Conservation (phyloP, 1,284 basidiomycete species). For the Schizophyllum commune region DNA sequence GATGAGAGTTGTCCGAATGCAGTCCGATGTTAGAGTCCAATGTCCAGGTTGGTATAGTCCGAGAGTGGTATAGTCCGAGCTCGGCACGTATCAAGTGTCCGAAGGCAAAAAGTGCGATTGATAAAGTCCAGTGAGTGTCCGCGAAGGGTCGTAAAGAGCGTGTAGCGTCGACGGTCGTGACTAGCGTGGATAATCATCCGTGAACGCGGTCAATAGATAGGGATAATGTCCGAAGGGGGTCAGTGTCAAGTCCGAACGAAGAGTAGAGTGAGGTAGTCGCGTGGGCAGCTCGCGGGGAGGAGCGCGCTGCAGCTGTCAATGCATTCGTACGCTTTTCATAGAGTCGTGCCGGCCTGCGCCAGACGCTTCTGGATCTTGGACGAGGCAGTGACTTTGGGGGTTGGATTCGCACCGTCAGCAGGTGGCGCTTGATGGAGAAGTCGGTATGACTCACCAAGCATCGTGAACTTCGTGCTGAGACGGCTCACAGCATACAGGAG, state of each 20-base stretch:
- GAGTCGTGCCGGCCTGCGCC: constrained; percentile 6
- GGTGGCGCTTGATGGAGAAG: neutral
- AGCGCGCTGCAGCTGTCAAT: too few relatives aligned
- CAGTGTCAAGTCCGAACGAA: constrained; percentile 1
- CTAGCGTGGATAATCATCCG: too few relatives aligned
- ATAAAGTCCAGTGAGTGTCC: too few relatives aligned
- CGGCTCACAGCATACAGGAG: constrained; percentile 58
- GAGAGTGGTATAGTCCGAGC: too few relatives aligned
- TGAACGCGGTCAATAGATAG: too few relatives aligned
- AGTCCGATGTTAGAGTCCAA: too few relatives aligned
- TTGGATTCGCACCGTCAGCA: neutral
- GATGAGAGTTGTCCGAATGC: too few relatives aligned
- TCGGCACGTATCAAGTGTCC: too few relatives aligned
- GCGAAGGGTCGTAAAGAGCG: neutral
- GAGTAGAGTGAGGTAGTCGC: too few relatives aligned
- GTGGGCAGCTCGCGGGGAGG: too few relatives aligned
- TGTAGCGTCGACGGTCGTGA: neutral
- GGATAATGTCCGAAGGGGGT: neutral
- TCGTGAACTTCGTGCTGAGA: constrained; percentile 49
- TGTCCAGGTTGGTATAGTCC: too few relatives aligned
- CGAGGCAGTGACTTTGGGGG: constrained; percentile 19
- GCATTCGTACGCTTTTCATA: neutral
- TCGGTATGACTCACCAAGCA: constrained; percentile 41
- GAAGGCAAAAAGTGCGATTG: too few relatives aligned
- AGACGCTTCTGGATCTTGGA: constrained; percentile 28